phyloP scores from a whole-genome alignment of 140 eudicot genomes.

The Anethum foeniculum region DNA sequence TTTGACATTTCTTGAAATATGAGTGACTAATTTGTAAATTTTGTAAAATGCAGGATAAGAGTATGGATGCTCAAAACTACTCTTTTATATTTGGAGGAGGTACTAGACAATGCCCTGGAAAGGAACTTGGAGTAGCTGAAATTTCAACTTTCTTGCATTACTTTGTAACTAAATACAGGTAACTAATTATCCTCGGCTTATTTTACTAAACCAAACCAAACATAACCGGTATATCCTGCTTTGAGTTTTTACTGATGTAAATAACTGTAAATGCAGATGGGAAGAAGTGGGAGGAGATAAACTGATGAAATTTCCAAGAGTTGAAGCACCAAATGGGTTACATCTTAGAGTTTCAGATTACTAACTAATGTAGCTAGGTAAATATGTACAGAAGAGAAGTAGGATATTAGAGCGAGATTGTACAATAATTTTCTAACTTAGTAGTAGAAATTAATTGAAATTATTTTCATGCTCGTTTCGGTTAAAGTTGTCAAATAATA shows the following conservation, averaged over 20 bases:
- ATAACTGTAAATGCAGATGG: constrained; percentile 36
- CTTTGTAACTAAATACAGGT: constrained; percentile 59
- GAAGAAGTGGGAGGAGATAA: constrained; percentile 60
- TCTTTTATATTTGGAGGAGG: constrained; percentile 57
- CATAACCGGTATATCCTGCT: no score
- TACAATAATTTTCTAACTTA: constrained; percentile 17
- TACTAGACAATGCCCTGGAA: constrained; percentile 51
- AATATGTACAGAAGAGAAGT: constrained; percentile 9
- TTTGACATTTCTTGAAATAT: neutral
- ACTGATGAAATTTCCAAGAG: constrained; percentile 64
- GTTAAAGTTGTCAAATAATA: neutral
- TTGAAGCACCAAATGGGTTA: constrained; percentile 64
- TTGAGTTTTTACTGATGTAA: constrained; percentile 1
- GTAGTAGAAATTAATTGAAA: constrained; percentile 2
- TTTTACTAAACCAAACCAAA: neutral
- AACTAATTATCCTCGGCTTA: neutral
- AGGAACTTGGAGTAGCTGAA: constrained; percentile 44
- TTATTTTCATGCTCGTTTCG: neutral
- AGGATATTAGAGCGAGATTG: constrained; percentile 13
- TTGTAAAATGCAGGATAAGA: constrained; percentile 33
- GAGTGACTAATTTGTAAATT: neutral
- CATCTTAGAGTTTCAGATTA: constrained; percentile 31
- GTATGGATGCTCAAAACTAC: constrained; percentile 37
- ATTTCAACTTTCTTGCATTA: constrained; percentile 54
- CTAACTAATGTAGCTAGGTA: constrained; percentile 8